Evolutionary conservation across 176 grass and related monocot species (phyloP).

Genomic region (Lolium perenne): DNA sequence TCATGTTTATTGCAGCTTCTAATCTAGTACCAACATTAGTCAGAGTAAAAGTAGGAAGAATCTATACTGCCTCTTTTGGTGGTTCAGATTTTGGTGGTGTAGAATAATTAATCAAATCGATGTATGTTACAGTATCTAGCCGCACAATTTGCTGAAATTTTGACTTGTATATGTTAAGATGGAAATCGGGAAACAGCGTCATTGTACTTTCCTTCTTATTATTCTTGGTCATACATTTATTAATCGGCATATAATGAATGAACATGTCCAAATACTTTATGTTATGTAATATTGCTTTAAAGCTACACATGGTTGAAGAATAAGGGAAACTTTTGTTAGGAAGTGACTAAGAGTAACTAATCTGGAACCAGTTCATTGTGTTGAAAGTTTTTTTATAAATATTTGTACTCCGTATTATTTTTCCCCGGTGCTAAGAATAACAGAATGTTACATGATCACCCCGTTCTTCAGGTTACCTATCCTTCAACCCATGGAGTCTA

Average conservation of each 20-base stretch:
- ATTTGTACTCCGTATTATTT: not conserved
- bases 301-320: conserved; percentile 17
- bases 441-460: conserved; percentile 28
- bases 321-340: not conserved
- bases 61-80: not conserved
- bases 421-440: not conserved
- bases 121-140: conserved; percentile 15
- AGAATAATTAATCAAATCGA: conserved; percentile 22
- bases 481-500: conserved; percentile 99
- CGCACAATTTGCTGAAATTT: not conserved
- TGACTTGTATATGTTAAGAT: not conserved
- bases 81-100: not conserved
- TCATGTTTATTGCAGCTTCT: conserved; percentile 13
- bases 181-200: conserved; percentile 6
- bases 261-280: not conserved
- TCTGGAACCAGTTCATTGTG: conserved; percentile 11
- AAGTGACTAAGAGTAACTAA: conserved; percentile 22
- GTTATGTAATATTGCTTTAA: not conserved
- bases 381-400: not conserved
- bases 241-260: conserved; percentile 9
- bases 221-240: not conserved
- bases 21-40: not conserved
- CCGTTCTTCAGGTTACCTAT: conserved; percentile 85
- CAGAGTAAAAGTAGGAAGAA: conserved; percentile 3
- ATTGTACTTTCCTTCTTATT: not conserved